Base-by-base conservation (phyloP, 768 basidiomycete genomes). In the Mycena albidolilacea region DNA sequence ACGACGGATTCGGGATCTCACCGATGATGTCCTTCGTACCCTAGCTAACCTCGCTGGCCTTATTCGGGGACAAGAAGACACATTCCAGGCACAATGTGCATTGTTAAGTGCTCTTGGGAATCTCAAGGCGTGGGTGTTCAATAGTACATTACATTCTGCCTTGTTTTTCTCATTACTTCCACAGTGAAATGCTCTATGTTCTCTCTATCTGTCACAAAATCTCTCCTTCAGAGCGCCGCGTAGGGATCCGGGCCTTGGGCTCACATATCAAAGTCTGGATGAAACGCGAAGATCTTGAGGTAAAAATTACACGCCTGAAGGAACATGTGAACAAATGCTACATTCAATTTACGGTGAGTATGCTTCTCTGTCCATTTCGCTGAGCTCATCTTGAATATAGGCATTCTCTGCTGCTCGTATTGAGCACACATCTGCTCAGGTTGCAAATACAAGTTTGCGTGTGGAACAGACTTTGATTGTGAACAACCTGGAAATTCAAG, bases 261-360 rank as follows among this genome's bases (percentile, higher is more conserved):
- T 58, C 55, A 37, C 55, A 58, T 37, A 23, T 58, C 55, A 58
- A 58, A 14, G 37, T 21, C 14, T 75, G 74, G 74, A 37, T 61
- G 8, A 72, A 75, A 54, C 71, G 74, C 1, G 67, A 75, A 17
- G 57, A 72, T 12, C 23, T 75, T 12, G 71, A 75, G 57, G 17
- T 8, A 1, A 50, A 71, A 39, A 71, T 75, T 12, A 9, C 9
- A 2, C 41, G 30, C 19, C 55, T 75, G 44, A 71, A 65, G 48
- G 62, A 72, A 15, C 74, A 65, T 55, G 67, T 69, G 1, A 72
- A 61, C 12, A 65, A 64, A 21, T 75, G 74, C 37, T 69, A 43
- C 19, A 2, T 60, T 30, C 39, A 68, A 54, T 75, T 75, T 23
- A 69, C 63, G 8, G 74, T 66, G n/a, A 38, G 66, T 37, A 21